phyloP scores from a whole-genome alignment of 306 rosid genomes.

The Castanea crenata region DNA sequence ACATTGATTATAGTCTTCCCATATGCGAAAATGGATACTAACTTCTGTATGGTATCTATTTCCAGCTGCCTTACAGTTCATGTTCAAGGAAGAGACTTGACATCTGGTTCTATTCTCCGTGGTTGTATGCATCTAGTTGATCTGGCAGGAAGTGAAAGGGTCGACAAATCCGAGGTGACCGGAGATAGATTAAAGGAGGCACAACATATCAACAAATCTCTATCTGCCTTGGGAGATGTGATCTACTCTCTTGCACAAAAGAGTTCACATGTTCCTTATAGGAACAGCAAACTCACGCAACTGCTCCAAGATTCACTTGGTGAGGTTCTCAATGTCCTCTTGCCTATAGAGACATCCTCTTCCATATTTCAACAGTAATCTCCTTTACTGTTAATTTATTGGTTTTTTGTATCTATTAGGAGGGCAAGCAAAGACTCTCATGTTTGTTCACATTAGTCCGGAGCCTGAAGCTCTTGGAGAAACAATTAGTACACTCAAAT shows the following conservation, averaged over 20 bases:
- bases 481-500: slow-evolving; percentile 88
- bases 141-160: slow-evolving; percentile 98
- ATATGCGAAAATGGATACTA: background rate
- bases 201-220: slow-evolving; percentile 94
- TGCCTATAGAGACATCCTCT: background rate
- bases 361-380: background rate
- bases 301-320: slow-evolving; percentile 97
- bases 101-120: slow-evolving; percentile 61
- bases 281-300: slow-evolving; percentile 96
- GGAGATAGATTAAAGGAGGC: slow-evolving; percentile 99
- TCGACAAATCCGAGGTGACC: slow-evolving; percentile 86
- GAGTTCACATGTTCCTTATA: slow-evolving; percentile 89
- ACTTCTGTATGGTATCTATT: slow-evolving; percentile 21
- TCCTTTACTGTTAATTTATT: slow-evolving; percentile 9
- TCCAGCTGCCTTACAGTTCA: slow-evolving; percentile 95
- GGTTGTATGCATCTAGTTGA: slow-evolving; percentile 96
- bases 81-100: slow-evolving; percentile 82
- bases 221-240: slow-evolving; percentile 95
- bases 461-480: slow-evolving; percentile 83
- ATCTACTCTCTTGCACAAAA: slow-evolving; percentile 83
- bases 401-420: slow-evolving; percentile 37
- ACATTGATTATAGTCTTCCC: background rate
- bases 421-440: slow-evolving; percentile 91
- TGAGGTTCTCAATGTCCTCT: slow-evolving; percentile 21
- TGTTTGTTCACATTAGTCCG: slow-evolving; percentile 95